Percentiles rank a stretch among this genome's conserved stretches.
These are phyloP conservation scores for Luffa aegyptiaca DNA, from an alignment of 306 rosid genomes.

Conservation along the genomic window DNA sequence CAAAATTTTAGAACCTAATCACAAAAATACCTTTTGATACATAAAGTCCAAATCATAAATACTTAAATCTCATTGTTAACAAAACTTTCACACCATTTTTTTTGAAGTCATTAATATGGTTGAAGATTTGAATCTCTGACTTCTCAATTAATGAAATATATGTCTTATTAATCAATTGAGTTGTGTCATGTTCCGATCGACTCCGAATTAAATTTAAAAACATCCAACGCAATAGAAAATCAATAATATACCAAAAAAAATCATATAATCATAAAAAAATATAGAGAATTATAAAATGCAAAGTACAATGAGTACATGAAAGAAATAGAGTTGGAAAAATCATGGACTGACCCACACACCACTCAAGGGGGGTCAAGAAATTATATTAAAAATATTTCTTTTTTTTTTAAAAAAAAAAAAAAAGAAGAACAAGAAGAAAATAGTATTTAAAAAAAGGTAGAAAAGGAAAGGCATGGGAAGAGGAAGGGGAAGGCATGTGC, in stretches of 20 bases:
- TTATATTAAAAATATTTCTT: neutral
- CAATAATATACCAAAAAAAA: neutral
- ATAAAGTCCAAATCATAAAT: no score
- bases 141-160: no score
- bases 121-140: no score
- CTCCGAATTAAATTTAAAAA: no score
- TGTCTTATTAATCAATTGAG: no score
- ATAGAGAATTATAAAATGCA: neutral
- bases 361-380: neutral
- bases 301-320: constrained; percentile 23
- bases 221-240: no score
- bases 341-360: constrained; percentile 28
- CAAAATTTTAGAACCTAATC: no score
- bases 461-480: constrained; percentile 35
- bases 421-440: neutral
- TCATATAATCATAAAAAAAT: neutral
- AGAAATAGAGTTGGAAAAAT: constrained; percentile 29
- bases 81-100: no score
- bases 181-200: no score
- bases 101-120: no score
- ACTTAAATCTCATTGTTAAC: no score
- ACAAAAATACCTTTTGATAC: no score
- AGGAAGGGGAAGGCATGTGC: constrained; percentile 43
- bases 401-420: neutral
- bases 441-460: neutral